phyloP scores from a whole-genome alignment of 805 yeast species.

The Lachancea quebecensis region DNA sequence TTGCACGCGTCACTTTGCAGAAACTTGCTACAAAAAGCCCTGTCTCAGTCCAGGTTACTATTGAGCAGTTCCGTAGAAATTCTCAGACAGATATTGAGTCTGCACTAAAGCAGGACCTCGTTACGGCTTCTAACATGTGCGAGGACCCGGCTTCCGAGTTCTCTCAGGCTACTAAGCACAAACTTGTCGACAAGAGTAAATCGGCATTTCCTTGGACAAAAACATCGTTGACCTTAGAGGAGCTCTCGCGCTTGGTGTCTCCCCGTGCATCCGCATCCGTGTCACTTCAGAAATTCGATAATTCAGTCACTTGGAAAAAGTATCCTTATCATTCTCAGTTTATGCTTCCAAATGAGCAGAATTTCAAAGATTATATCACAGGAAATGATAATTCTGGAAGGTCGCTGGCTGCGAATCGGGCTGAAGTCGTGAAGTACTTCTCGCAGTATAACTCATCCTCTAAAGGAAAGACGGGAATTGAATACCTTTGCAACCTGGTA shows the following conservation, averaged over 20 bases:
- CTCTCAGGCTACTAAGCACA: constrained; percentile 59
- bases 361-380: constrained; percentile 56
- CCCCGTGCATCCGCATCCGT: constrained; percentile 30
- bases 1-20: constrained; percentile 53
- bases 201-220: constrained; percentile 46
- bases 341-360: constrained; percentile 73
- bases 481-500: constrained; percentile 16
- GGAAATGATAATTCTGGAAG: constrained; percentile 64
- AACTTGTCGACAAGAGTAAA: constrained; percentile 51
- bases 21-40: constrained; percentile 64
- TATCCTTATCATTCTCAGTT: constrained; percentile 39
- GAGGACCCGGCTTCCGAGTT: constrained; percentile 49
- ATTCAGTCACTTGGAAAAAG: constrained; percentile 36
- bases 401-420: constrained; percentile 59
- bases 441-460: constrained; percentile 17
- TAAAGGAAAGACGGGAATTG: constrained; percentile 23
- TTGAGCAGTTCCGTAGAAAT: constrained; percentile 61
- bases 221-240: constrained; percentile 30
- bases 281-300: constrained; percentile 24
- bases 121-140: constrained; percentile 72
- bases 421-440: constrained; percentile 63
- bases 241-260: constrained; percentile 22
- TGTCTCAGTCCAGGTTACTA: constrained; percentile 67
- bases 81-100: constrained; percentile 48
- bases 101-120: constrained; percentile 67